These are phyloP conservation scores for Ustilaginoidea virens DNA, from an alignment of 2,329 filamentous ascomycete genomes.

Conservation along the genomic window DNA sequence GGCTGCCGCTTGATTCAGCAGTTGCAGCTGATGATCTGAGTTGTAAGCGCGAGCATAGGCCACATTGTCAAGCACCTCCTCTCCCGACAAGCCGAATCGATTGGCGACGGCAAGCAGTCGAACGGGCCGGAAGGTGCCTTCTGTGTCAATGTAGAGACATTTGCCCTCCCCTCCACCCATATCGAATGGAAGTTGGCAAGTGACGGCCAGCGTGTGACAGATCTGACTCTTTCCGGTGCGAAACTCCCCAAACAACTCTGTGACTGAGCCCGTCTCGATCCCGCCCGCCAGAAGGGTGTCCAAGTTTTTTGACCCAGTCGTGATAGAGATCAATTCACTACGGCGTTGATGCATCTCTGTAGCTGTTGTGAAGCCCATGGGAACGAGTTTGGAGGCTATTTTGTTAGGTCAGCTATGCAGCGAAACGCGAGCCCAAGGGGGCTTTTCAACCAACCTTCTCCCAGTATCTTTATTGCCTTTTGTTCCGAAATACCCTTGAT, in stretches of 20 bases:
- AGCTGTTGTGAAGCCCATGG: conserved; percentile 97
- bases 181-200: conserved; percentile 92
- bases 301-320: conserved; percentile 92
- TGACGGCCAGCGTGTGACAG: conserved; percentile 95
- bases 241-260: conserved; percentile 96
- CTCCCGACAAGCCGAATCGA: conserved; percentile 83
- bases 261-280: conserved; percentile 93
- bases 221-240: conserved; percentile 97
- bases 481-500: conserved; percentile 98
- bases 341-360: conserved; percentile 97
- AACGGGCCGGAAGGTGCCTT: conserved; percentile 91
- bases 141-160: conserved; percentile 95
- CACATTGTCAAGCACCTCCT: conserved; percentile 96
- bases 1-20: conserved; percentile 84
- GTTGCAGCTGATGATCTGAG: conserved; percentile 89
- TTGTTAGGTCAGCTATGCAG: conserved; percentile 5
- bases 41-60: conserved; percentile 98
- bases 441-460: conserved; percentile 54
- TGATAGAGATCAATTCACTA: conserved; percentile 95
- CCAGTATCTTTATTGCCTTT: conserved; percentile 82
- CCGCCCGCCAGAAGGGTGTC: conserved; percentile 90
- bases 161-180: conserved; percentile 98
- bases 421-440: background rate
- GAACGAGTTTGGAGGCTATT: conserved; percentile 81
- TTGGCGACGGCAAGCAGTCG: conserved; percentile 84